Evolutionary conservation across 345 rosid genomes (phyloP).

Genomic region (Populus simonii): DNA sequence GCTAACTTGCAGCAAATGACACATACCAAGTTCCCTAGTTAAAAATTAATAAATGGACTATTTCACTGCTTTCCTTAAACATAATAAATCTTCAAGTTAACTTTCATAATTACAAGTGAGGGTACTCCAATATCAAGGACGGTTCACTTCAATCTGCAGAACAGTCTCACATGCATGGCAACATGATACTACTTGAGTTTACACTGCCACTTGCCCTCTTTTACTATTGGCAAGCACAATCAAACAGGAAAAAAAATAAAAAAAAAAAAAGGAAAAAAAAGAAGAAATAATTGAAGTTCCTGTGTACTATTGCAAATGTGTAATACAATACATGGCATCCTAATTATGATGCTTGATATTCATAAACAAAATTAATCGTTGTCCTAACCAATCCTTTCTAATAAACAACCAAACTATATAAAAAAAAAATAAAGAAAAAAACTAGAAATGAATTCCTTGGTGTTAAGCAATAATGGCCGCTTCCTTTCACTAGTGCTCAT

Average conservation of each 20-base stretch:
- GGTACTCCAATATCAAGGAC: not conserved
- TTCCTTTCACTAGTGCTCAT: not conserved
- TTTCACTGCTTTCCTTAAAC: not conserved
- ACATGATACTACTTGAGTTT: not conserved
- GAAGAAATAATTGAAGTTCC: not conserved
- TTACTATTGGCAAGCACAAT: not conserved
- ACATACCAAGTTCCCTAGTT: not conserved
- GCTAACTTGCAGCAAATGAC: not conserved
- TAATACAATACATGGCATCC: not conserved
- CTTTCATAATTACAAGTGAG: not conserved
- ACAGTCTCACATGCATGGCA: not conserved
- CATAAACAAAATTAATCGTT: not conserved
- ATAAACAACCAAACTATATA: no score
- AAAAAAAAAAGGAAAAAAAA: not conserved
- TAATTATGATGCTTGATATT: not conserved
- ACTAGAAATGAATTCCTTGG: not conserved
- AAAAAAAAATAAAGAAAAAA: not conserved
- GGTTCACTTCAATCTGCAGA: not conserved
- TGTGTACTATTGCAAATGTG: not conserved
- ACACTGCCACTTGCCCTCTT: not conserved
- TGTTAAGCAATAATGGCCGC: not conserved
- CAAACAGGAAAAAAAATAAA: not conserved
- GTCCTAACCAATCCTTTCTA: not conserved
- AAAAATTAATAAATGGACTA: not conserved
- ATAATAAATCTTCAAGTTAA: not conserved